phyloP scores from a whole-genome alignment of 768 basidiomycete genomes.

The Suillus fuscotomentosus region DNA sequence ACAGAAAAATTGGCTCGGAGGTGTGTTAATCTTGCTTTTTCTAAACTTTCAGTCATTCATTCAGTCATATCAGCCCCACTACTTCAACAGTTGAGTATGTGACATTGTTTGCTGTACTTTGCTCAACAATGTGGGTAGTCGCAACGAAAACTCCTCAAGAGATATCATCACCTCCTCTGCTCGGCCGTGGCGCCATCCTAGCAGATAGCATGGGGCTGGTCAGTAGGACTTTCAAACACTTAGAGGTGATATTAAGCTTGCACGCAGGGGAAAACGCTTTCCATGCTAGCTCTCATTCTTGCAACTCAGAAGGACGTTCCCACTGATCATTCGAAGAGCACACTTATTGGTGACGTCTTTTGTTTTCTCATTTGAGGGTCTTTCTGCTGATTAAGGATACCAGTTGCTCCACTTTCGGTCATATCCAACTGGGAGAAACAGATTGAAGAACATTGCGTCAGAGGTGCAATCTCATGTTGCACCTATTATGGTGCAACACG shows the following conservation, averaged over 20 bases:
- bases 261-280: slow-evolving; percentile 82
- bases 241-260: slow-evolving; percentile 6
- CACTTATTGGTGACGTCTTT: slow-evolving; percentile 66
- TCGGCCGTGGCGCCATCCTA: slow-evolving; percentile 84
- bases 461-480: slow-evolving; percentile 49
- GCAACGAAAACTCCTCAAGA: slow-evolving; percentile 81
- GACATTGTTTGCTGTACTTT: not conserved
- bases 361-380: not conserved
- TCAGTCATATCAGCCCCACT: slow-evolving; percentile 45
- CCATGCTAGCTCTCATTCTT: slow-evolving; percentile 79
- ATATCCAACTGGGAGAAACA: slow-evolving; percentile 90
- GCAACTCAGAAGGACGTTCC: slow-evolving; percentile 70
- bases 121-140: slow-evolving; percentile 39
- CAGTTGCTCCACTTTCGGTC: slow-evolving; percentile 81
- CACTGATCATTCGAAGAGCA: slow-evolving; percentile 56
- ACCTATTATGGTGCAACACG: slow-evolving; percentile 77
- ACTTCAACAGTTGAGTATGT: slow-evolving; percentile 59
- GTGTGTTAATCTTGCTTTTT: slow-evolving; percentile 32
- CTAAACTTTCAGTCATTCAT: not conserved
- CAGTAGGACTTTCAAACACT: slow-evolving; percentile 6
- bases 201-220: slow-evolving; percentile 88
- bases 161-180: slow-evolving; percentile 44
- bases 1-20: slow-evolving; percentile 53
- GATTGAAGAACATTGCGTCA: slow-evolving; percentile 66
- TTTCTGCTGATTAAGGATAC: slow-evolving; percentile 7